Conservation (phyloP, 2,329 filamentous ascomycete species). For the Ophiostoma himal-ulmi region DNA sequence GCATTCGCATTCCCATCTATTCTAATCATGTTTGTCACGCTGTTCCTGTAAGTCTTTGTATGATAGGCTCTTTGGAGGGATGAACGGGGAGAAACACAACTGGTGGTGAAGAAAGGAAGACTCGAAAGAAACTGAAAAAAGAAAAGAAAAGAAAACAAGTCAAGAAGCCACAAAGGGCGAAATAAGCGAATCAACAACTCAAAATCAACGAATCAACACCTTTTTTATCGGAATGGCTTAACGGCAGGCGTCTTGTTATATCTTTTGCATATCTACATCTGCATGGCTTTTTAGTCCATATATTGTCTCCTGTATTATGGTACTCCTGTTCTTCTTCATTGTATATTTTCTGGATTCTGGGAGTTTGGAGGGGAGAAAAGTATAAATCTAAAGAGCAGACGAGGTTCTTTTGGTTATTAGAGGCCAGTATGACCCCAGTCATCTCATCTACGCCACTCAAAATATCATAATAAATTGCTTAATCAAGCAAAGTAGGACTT, state of each 20-base stretch:
- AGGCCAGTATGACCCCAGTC: neutral
- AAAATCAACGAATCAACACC: neutral
- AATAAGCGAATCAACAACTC: neutral
- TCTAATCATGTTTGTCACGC: neutral
- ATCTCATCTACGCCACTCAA: constrained; percentile 1
- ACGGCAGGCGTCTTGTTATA: neutral
- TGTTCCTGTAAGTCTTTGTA: neutral
- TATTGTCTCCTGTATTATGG: neutral
- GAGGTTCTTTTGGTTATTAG: too few species aligned
- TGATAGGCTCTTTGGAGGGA: neutral
- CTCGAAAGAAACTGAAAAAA: neutral
- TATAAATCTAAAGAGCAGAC: neutral
- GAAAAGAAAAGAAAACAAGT: neutral
- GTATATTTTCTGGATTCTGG: neutral
- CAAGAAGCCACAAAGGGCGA: neutral
- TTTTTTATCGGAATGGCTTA: neutral
- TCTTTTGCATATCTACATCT: neutral
- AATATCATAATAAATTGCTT: neutral
- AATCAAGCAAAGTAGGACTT: neutral
- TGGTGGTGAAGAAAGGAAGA: neutral
- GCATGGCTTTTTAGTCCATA: neutral
- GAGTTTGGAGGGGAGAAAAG: constrained; percentile 1
- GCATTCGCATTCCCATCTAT: neutral
- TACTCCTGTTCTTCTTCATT: neutral
- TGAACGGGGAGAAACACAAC: neutral